Evolutionary conservation across 768 basidiomycete genomes (phyloP), one percentile per base, ranked within the genome.

Genomic region (Amanita phalloides): DNA sequence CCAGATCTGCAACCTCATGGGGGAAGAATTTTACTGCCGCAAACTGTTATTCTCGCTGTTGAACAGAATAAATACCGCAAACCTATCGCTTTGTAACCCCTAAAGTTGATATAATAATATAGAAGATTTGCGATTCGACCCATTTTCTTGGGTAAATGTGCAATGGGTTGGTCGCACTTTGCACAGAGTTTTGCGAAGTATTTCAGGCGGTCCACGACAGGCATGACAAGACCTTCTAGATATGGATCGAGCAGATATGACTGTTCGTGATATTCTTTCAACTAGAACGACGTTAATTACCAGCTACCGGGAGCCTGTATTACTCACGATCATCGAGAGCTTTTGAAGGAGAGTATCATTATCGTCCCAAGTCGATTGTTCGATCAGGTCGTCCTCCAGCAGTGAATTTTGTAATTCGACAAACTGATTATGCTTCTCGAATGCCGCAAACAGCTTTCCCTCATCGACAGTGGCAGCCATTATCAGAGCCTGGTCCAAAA

Each of bases 81-180:
- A 95, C 95, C 82, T 68, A 95, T 86, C 1, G 84, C 84, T 70
- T 97, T 97, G 66, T 86, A 81, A 35, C 95, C 93, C 48, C 96
- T 77, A 47, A 81, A 88, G 64, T 93, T 97, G 65, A 89, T 76
- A 60, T 90, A 85, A 62, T 73, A 71, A 64, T 95, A 91, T 42
- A 97, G 68, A 26, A 94, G 68, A 28, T 67, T 62, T 32, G 51
- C 51, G 20, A 52, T 28, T 8, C 23, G 51, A 2, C 13, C 33
- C 17, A 36, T 32, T 42, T 25, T 45, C 10, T 28, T 37, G 8
- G 43, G 17, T 33, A 49, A 49, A 37, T 17, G 26, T 13, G 10
- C 5, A 33, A 13, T 3, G 14, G 9, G n/a, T 26, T 26, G 51
- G 23, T 45, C 42, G 9, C 9, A 26, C 25, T 13, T 14, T 7